Base-by-base conservation (phyloP, 371 early-diverging fungal species). In the Chytridium lagenaria region DNA sequence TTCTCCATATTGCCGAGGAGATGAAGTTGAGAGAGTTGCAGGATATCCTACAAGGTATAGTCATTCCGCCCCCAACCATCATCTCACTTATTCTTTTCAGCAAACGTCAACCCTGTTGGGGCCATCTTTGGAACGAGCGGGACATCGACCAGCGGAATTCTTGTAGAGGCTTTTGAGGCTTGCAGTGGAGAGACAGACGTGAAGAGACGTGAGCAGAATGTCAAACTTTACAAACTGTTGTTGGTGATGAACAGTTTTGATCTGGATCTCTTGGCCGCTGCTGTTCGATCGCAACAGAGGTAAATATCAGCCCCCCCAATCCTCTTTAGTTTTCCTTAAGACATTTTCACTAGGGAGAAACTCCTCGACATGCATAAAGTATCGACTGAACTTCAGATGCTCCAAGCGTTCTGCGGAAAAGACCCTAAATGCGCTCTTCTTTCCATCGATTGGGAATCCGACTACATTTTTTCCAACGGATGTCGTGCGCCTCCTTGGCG, bases 401-500 rank as follows among this genome's bases (percentile, higher is more conserved):
- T 86, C 10, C 79, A 81, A 44, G 73, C 82, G 15, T 86, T 86
- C 71, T 77, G 80, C 61, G 83, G 83, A 7, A 70, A 59, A 16
- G 84, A 83, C 34, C 51, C 50, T n/a, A 63, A 78, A 34, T 67
- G 50, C 22, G 83, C 84, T 1, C 68, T 84, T 2, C 5, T 68
- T 0, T 57, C 73, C 2, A 86, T 86, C 61, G 70, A 78, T 33
- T 86, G 84, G 84, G 83, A 84, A 66, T 80, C 80, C 23, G 86
- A 84, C 50, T 86, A 83, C 73, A 85, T 81, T n/a, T 87, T 87
- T 57, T 69, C 83, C 15, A 85, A 85, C 71, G 88, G 88, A 0
- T 78, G 38, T 77, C 81, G 81, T 28, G 80, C 85, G 1, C 85
- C 88, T 26, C 86, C 86, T 3, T 87, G 88, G 88, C 69, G 88